These are phyloP conservation scores for Lactarius akahatsu DNA, from an alignment of 768 basidiomycete species.

Conservation along the genomic window DNA sequence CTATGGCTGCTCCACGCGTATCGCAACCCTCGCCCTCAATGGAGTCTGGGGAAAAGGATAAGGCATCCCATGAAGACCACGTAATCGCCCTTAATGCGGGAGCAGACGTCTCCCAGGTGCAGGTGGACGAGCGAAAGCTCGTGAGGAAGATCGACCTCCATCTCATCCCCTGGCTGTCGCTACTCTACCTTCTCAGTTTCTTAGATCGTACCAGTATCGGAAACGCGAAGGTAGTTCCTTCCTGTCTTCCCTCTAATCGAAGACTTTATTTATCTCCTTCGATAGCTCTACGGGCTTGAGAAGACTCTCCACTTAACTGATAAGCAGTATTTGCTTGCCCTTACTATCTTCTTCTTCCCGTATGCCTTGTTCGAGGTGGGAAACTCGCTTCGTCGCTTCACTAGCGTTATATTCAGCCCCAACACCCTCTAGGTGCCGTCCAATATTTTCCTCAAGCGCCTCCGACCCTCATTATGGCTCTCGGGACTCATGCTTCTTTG, in stretches of 20 bases:
- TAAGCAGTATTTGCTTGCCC: conserved; percentile 60
- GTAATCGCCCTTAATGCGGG: conserved; percentile 41
- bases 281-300: conserved; percentile 63
- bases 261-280: neutral
- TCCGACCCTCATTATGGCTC: conserved; percentile 77
- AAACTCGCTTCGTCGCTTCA: conserved; percentile 21
- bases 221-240: conserved; percentile 42
- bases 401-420: neutral
- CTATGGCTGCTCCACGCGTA: neutral
- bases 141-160: conserved; percentile 66
- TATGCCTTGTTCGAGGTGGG: conserved; percentile 70
- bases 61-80: conserved; percentile 27
- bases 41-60: conserved; percentile 9
- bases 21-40: neutral
- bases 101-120: conserved; percentile 56
- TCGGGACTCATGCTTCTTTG: conserved; percentile 70
- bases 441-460: conserved; percentile 68
- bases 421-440: conserved; percentile 52
- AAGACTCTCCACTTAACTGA: conserved; percentile 58
- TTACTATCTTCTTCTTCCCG: conserved; percentile 56
- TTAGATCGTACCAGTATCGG: conserved; percentile 58
- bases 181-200: conserved; percentile 77
- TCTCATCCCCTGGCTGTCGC: conserved; percentile 69
- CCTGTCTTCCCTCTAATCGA: neutral
- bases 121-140: conserved; percentile 65